Evolutionary conservation across 148 eudicot genomes (phyloP).

Genomic region (Chenopodium berlandieri): DNA sequence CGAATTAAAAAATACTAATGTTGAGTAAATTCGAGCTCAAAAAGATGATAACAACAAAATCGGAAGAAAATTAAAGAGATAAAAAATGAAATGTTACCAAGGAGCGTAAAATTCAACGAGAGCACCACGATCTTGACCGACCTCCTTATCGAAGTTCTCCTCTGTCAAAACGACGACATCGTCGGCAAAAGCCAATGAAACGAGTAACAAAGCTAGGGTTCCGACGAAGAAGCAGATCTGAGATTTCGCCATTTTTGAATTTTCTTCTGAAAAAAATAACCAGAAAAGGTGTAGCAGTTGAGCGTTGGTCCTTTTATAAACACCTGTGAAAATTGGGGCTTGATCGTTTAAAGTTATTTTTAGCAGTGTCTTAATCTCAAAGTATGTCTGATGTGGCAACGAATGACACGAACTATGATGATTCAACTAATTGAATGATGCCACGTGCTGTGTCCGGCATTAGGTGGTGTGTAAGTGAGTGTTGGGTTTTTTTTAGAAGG

Average conservation of each 20-base stretch:
- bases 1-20: background rate
- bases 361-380: conserved; percentile 9
- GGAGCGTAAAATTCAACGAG: conserved; percentile 98
- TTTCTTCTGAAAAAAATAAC: background rate
- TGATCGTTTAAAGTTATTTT: no score
- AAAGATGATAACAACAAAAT: background rate
- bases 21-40: background rate
- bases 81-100: conserved; percentile 41
- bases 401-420: background rate
- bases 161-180: conserved; percentile 89
- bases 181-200: conserved; percentile 49
- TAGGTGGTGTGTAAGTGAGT: no score
- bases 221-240: conserved; percentile 41
- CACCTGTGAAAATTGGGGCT: background rate
- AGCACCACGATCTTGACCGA: conserved; percentile 92
- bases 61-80: background rate
- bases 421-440: background rate
- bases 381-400: background rate
- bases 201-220: conserved; percentile 39
- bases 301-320: conserved; percentile 9
- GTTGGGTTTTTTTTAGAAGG: no score
- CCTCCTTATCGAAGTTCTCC: conserved; percentile 85
- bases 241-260: conserved; percentile 34
- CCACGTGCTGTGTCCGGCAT: background rate
- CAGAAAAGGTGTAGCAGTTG: conserved; percentile 12